Percentiles rank a stretch among this genome's conserved stretches.
Evolutionary conservation across 225 moss, liverwort and hornwort species (phyloP).

Genomic region (Marchantia polymorpha): DNA sequence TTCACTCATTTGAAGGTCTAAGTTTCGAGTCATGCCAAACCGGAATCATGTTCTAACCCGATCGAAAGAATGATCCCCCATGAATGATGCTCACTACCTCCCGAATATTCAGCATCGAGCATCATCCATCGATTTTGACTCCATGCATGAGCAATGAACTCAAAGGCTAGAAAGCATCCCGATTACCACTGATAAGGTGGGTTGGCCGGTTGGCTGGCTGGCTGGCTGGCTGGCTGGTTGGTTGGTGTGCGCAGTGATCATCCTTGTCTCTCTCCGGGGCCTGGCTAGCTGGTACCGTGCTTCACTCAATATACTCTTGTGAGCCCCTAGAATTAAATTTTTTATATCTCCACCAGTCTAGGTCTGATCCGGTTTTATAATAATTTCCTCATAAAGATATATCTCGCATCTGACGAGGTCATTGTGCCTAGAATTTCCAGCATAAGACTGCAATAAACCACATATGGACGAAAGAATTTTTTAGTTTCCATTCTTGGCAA

Average conservation of each 20-base stretch:
- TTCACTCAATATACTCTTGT: background rate
- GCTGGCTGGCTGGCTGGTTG: background rate
- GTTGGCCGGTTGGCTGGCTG: background rate
- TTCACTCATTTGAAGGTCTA: background rate
- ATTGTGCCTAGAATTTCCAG: no score
- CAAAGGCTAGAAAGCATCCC: background rate
- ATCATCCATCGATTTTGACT: background rate
- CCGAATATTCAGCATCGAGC: background rate
- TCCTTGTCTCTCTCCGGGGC: background rate
- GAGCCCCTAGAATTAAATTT: background rate
- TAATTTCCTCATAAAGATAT: no score
- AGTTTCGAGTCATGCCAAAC: background rate
- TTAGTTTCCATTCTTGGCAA: no score
- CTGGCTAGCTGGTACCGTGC: background rate
- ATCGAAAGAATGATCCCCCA: background rate
- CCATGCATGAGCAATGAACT: background rate
- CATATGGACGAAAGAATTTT: no score
- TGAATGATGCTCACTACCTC: background rate
- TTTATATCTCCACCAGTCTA: background rate
- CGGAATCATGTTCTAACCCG: background rate
- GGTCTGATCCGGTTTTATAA: no score
- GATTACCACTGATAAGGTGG: background rate
- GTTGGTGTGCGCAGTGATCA: background rate
- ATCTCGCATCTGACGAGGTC: no score
- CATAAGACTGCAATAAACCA: no score